Evolutionary conservation across 768 basidiomycete genomes (phyloP).

Genomic region (Russula vinacea): DNA sequence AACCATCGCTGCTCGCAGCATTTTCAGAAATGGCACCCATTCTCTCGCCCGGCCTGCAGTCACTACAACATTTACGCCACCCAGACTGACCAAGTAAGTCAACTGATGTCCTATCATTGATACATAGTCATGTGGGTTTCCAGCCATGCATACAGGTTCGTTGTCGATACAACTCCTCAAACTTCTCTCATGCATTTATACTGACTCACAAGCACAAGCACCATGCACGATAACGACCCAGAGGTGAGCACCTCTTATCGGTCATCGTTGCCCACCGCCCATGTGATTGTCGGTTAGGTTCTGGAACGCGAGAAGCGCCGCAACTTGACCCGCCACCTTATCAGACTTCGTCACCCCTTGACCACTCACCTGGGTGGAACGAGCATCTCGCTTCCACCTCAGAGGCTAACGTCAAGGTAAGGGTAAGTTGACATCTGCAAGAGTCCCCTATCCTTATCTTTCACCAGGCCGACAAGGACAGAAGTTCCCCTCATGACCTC

Average conservation of each 20-base stretch:
- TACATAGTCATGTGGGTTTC: background rate
- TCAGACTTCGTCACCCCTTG: constrained; percentile 46
- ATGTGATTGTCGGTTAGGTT: constrained; percentile 36
- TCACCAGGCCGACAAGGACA: constrained; percentile 27
- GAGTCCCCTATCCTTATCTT: background rate
- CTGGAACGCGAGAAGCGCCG: constrained; percentile 53
- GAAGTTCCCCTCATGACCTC: constrained; percentile 15
- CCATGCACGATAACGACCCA: constrained; percentile 59
- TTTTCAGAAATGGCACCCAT: constrained; percentile 27
- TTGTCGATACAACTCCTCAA: background rate
- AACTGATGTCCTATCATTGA: background rate
- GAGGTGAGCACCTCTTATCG: constrained; percentile 39
- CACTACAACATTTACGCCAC: constrained; percentile 7
- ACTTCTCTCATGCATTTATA: background rate
- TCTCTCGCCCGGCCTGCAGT: constrained; percentile 23
- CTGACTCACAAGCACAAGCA: constrained; percentile 34
- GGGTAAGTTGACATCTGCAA: background rate
- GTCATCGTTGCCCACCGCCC: background rate
- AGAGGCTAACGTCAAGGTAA: constrained; percentile 68
- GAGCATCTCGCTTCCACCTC: constrained; percentile 60
- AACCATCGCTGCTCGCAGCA: constrained; percentile 21
- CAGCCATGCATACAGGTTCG: constrained; percentile 25
- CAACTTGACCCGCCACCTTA: constrained; percentile 47
- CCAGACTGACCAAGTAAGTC: constrained; percentile 16
- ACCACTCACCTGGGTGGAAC: constrained; percentile 69